phyloP scores from a whole-genome alignment of 352 stramenopile species.

The Phytophthora capsici region DNA sequence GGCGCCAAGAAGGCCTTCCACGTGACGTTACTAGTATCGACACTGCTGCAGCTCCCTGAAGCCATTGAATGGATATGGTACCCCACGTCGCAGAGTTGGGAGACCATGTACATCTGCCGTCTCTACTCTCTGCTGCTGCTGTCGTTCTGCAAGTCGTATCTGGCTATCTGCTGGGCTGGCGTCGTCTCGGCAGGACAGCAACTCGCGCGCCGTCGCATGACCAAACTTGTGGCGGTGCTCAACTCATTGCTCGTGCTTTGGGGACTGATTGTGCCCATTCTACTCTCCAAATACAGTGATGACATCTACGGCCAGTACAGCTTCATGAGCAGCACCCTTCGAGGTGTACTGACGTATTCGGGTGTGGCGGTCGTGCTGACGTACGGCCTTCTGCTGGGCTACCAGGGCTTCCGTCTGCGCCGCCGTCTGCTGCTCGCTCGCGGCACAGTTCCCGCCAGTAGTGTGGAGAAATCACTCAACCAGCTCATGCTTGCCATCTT shows the following conservation, averaged over 20 bases:
- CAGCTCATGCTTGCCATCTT: conserved; percentile 84
- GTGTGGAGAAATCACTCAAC: conserved; percentile 80
- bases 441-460: conserved; percentile 67
- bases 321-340: conserved; percentile 66
- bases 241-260: conserved; percentile 63
- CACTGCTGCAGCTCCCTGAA: conserved; percentile 71
- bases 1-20: conserved; percentile 77
- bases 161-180: conserved; percentile 81
- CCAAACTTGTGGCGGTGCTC: conserved; percentile 59
- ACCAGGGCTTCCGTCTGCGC: conserved; percentile 78
- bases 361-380: conserved; percentile 64
- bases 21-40: conserved; percentile 66
- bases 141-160: conserved; percentile 81
- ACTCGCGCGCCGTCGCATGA: conserved; percentile 59
- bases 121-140: conserved; percentile 76
- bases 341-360: conserved; percentile 62
- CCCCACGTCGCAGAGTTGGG: conserved; percentile 68
- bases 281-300: conserved; percentile 57
- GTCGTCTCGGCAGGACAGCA: conserved; percentile 81
- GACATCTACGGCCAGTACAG: conserved; percentile 66
- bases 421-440: conserved; percentile 73
- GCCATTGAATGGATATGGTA: conserved; percentile 65
- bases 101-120: conserved; percentile 67
- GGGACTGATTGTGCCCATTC: conserved; percentile 60
- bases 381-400: conserved; percentile 72